Base-by-base conservation (phyloP, 306 rosid species). In the Prinsepia uniflora region DNA sequence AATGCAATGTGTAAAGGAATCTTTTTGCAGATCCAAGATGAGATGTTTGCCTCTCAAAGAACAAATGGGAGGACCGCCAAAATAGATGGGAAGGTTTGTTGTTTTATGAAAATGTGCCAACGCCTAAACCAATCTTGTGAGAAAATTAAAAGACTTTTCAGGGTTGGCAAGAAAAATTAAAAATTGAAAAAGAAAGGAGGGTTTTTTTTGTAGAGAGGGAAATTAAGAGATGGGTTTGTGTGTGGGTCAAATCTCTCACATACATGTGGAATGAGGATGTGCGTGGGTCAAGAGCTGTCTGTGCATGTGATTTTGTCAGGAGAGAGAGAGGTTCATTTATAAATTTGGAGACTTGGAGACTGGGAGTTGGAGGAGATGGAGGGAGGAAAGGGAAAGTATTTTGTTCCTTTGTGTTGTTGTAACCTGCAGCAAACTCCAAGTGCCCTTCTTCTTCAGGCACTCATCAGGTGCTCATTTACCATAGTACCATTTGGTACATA, bases 301-400 rank as follows among this genome's bases (percentile, higher is more conserved):
- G 85, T 85, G 91, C 98, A 90, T 88, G 89, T 92, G 98, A 90
- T 63, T 19, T 56, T 83, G 96, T 90, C 96, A 87, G 85, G 84
- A 44, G 65, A 45, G 6, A 13, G 47, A 56, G 2, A 22, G 61
- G 22, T 3, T 7, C 5, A 19, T 18, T 18, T 7, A 8, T 56
- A 9, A 9, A 4, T 10, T 20, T 56, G 17, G 18, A 6, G 22
- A 53, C 30, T 20, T 56, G 17, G 18, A 18, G 22, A 53, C 30
- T 20, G 5, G 18, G 43, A 58, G n/a, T 12, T 34, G 63, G 60
- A 55, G 19, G 18, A 4, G 50, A 10, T 10, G 15, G 2, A 46
- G 4, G 50, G 50, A 7, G 58, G 24, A 49, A 18, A 22, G 54
- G 17, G 14, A 42, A 5, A 34, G 47, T 4, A 71, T 39, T 43